A percentile compares a stretch with the other conserved stretches of the same genome.
Conservation (phyloP, 441 rosid species). For the Croton laevigatus region DNA sequence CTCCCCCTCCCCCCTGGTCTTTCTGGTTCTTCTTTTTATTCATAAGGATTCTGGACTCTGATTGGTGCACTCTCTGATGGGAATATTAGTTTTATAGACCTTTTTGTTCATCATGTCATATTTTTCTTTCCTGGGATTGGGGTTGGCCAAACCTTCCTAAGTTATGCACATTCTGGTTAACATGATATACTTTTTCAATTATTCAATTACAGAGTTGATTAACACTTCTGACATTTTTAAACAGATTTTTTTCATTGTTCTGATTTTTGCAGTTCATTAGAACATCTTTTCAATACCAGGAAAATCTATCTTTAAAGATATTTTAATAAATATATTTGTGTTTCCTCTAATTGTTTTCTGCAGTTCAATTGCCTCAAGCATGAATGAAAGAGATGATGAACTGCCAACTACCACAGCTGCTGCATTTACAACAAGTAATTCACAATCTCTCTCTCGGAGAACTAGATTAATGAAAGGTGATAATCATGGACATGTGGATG, state of each 20-base stretch:
- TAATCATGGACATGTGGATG: constrained; percentile 64
- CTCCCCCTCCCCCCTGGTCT: not conserved
- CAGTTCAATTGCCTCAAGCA: constrained; percentile 77
- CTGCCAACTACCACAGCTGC: constrained; percentile 79
- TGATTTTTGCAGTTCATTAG: not conserved
- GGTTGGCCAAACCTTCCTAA: not conserved
- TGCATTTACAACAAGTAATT: constrained; percentile 58
- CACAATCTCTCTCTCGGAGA: constrained; percentile 87
- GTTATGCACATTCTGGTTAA: constrained; percentile 12
- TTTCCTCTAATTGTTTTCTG: constrained; percentile 39
- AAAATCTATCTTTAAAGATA: constrained; percentile 9
- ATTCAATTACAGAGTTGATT: not conserved
- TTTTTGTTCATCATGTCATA: not conserved
- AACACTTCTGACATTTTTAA: constrained; percentile 1
- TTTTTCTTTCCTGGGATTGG: not conserved
- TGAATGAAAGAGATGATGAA: constrained; percentile 84
- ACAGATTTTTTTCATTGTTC: not conserved
- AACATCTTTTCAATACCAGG: constrained; percentile 9
- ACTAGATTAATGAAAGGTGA: constrained; percentile 83
- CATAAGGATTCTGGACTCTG: not conserved
- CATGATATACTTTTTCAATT: not conserved
- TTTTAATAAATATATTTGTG: constrained; percentile 20
- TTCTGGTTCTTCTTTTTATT: constrained; percentile 1
- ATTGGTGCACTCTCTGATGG: not conserved
- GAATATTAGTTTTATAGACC: not conserved